Percentiles rank a stretch among this genome's conserved stretches.
Conservation (phyloP, 768 basidiomycete genomes). For the Amanita polypyramis region DNA sequence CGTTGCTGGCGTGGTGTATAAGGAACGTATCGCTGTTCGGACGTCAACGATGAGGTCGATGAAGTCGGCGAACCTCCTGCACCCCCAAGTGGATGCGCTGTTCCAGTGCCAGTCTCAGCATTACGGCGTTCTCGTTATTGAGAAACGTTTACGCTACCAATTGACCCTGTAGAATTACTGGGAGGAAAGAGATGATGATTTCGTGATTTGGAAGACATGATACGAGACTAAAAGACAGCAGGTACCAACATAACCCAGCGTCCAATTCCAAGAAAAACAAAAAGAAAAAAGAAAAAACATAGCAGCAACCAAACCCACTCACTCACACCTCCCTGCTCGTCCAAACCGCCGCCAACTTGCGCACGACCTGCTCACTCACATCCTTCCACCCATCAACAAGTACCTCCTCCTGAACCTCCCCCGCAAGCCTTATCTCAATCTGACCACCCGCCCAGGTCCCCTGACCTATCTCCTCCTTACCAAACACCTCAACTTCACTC, state of each 20-base stretch:
- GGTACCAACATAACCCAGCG: too few relatives aligned
- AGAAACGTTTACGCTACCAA: too few relatives aligned
- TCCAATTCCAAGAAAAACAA: too few relatives aligned
- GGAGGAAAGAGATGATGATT: slow-evolving; percentile 17
- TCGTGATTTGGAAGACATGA: neutral
- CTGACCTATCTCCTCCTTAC: neutral
- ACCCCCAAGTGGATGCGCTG: too few relatives aligned
- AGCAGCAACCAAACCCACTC: too few relatives aligned
- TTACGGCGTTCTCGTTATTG: too few relatives aligned
- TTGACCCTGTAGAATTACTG: too few relatives aligned
- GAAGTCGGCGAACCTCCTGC: too few relatives aligned
- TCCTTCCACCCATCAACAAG: neutral
- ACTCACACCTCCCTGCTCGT: neutral
- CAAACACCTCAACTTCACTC: neutral
- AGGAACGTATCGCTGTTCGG: slow-evolving; percentile 50
- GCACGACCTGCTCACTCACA: slow-evolving; percentile 4
- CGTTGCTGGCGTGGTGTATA: slow-evolving; percentile 65
- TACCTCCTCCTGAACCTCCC: neutral
- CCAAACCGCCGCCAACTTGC: slow-evolving; percentile 7
- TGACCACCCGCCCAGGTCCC: slow-evolving; percentile 8
- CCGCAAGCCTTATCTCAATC: neutral
- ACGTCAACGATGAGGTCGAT: too few relatives aligned
- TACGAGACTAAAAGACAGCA: neutral
- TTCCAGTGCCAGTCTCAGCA: too few relatives aligned
- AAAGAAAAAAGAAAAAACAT: too few relatives aligned